phyloP scores from a whole-genome alignment of 768 basidiomycete species.

The Collybiopsis luxurians region DNA sequence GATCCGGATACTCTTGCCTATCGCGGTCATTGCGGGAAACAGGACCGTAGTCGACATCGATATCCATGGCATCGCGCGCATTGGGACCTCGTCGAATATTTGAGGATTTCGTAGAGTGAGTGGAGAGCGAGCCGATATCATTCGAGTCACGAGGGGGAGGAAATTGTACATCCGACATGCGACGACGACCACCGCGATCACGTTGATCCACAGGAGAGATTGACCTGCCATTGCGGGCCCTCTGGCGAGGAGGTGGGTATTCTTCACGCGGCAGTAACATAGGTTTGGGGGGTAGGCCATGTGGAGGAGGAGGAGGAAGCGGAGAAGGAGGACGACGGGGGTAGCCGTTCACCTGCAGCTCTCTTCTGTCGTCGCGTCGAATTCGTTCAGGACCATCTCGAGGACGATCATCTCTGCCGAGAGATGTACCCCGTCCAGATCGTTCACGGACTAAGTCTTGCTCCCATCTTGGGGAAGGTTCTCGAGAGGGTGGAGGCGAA shows the following conservation, averaged over 20 bases:
- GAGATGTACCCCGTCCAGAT: neutral
- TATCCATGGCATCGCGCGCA: neutral
- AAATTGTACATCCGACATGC: neutral
- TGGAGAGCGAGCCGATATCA: neutral
- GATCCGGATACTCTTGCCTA: neutral
- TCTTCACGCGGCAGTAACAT: neutral
- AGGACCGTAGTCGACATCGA: neutral
- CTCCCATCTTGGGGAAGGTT: neutral
- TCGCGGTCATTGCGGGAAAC: constrained; percentile 10
- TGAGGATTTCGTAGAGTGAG: neutral
- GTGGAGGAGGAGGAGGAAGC: neutral
- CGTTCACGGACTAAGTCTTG: constrained; percentile 1
- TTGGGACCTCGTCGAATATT: neutral
- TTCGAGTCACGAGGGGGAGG: neutral
- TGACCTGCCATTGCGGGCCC: neutral
- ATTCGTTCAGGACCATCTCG: neutral
- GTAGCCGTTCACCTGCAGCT: neutral
- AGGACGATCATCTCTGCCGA: neutral
- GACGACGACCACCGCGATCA: neutral
- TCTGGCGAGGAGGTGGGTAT: neutral
- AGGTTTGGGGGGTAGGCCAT: neutral
- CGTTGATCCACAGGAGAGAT: neutral
- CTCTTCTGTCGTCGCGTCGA: neutral
- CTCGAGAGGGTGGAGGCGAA: neutral
- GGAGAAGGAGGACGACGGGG: neutral